Evolutionary conservation across 768 basidiomycete genomes (phyloP), one percentile per base, ranked within the genome.

Genomic region (Cystoderma amianthinum): DNA sequence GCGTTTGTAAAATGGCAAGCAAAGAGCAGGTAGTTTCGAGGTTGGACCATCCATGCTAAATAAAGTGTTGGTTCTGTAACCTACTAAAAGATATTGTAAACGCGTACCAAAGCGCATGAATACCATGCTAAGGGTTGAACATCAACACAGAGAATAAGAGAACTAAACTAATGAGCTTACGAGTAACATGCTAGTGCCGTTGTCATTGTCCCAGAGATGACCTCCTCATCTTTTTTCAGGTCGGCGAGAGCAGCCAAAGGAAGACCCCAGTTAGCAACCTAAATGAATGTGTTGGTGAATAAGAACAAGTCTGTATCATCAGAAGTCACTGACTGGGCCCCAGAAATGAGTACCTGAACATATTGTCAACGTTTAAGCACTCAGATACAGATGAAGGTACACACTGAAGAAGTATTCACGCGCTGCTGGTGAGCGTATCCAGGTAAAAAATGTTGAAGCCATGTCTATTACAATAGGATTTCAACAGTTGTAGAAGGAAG

Each of bases 261-360:
- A 13, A 99, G 77, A 54, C 95, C 95, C 89, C 95, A 99, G 71
- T 99, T 99, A 46, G 95, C 95, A 46, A 93, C 83, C 94, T 95
- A 55, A 38, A 38, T 19, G 22, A 28, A n/a, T 37, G 47, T 49
- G 43, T 51, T 47, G 36, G 41, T 43, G 30, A 42, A 25, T 36
- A 42, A 47, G 44, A 48, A 35, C 21, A 33, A 23, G 44, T 36
- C 21, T 48, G 32, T 42, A 32, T 12, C 20, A 23, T 24, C 4
- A 38, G 43, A 43, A 45, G 22, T 32, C 52, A 80, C 88, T 59
- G 47, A 95, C 93, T 46, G 93, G 93, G 51, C 93, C 93, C 93
- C 93, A 96, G 71, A 96, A 96, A 64, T 96, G 93, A 48, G 93
- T 96, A 57, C 92, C 92, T 95, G 44, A n/a, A n/a, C 22, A 45